These are phyloP conservation scores for Boletus mariae DNA, from an alignment of 1,284 basidiomycete species.

Conservation along the genomic window DNA sequence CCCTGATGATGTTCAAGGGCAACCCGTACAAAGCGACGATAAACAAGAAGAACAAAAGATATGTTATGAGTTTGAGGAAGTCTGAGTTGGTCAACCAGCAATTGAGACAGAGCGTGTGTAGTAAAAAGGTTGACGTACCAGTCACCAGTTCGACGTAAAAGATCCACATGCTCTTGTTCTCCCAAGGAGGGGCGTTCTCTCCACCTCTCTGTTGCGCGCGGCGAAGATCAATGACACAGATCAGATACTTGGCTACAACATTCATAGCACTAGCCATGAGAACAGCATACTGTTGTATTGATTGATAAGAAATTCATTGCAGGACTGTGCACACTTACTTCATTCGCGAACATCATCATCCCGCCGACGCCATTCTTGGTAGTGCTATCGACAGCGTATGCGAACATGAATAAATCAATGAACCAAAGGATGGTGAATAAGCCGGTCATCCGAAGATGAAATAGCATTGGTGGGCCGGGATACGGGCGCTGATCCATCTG, in stretches of 20 bases:
- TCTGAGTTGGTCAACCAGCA: slow-evolving; percentile 46
- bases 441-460: slow-evolving; percentile 80
- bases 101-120: slow-evolving; percentile 3
- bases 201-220: slow-evolving; percentile 74
- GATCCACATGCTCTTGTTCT: slow-evolving; percentile 95
- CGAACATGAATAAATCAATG: slow-evolving; percentile 71
- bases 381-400: slow-evolving; percentile 76
- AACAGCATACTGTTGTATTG: slow-evolving; percentile 73
- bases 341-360: slow-evolving; percentile 93
- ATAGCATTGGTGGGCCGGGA: slow-evolving; percentile 76
- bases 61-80: slow-evolving; percentile 89
- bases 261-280: slow-evolving; percentile 80
- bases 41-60: slow-evolving; percentile 89
- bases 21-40: slow-evolving; percentile 95
- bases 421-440: slow-evolving; percentile 70
- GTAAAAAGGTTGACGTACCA: slow-evolving; percentile 47
- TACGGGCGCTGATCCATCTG: slow-evolving; percentile 97
- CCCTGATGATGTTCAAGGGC: slow-evolving; percentile 93
- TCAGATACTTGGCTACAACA: slow-evolving; percentile 80
- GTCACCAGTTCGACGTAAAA: slow-evolving; percentile 95
- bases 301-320: slow-evolving; percentile 9
- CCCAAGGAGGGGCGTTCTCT: slow-evolving; percentile 90
- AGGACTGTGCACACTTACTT: slow-evolving; percentile 48
- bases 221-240: slow-evolving; percentile 80
- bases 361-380: slow-evolving; percentile 78